Base-by-base conservation (phyloP, 345 rosid genomes). In the Camelina laxa region DNA sequence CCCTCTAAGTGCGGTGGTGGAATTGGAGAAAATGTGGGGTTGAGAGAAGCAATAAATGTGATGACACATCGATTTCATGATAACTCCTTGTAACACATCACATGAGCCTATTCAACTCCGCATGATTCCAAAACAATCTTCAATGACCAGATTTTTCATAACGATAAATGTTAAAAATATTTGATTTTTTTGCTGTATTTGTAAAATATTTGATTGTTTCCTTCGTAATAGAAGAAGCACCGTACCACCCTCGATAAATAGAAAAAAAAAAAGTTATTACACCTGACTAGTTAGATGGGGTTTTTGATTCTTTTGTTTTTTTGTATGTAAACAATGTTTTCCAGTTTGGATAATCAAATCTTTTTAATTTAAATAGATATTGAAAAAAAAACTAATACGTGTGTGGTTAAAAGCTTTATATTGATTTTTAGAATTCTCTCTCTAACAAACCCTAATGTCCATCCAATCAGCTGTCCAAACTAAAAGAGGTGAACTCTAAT, bases 11-110 rank as follows among this genome's bases (percentile, higher is more conserved):
- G 72, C 78, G 67, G 72, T 66, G 78, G 19, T 31, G 49, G 16
- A 45, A 19, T 7, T 33, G 65, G 47, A 4, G 38, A 33, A 20
- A 24, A 24, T 56, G 65, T 58, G 78, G 72, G 72, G 78, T 58
- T 24, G 49, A 38, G 66, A 38, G 50, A 68, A 31, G 55, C 50
- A 67, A 75, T 59, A 60, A 75, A 75, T 60, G 68, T 68, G 69
- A 67, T 20, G 73, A 75, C 13, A 75, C 79, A 68, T 75, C 74
- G 30, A 39, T 75, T 68, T 75, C 79, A 68, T 67, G 79, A 60
- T 68, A 68, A 68, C 68, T 58, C 61, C 56, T 68, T 41, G 9
- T 68, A 60, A 68, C 74, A 68, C 31, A 75, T 75, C 79, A 75
- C 79, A 68, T 75, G 74, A 65, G 24, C 19, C 19, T 39, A 67